Base-by-base conservation (phyloP, 192 early-diverging fungal species). In the Obelidium mucronatum region DNA sequence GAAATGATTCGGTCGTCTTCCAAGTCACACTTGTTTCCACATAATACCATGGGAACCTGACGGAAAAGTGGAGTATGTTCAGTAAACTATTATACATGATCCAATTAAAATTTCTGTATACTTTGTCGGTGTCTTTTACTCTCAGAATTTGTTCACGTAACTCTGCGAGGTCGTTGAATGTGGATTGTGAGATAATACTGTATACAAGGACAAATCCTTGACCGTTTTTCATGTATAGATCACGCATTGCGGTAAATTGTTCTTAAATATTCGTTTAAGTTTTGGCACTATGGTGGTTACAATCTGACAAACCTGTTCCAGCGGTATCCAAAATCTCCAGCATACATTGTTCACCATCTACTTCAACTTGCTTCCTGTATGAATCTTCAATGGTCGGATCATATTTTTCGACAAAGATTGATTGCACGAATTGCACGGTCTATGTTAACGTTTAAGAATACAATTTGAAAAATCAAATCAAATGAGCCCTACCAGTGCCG, bases 321-420 rank as follows among this genome's bases (percentile, higher is more conserved):
- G 97, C 97, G 44, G 96, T 97, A 87, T 98, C 97, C 52, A 99
- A 87, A 78, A 99, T 94, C 83, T 99, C 96, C 35, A 99, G 83
- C 79, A 98, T 94, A 82, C 96, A 99, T 73, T 95, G 94, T 80
- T 97, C 91, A 48, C 94, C 95, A 83, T 99, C 97, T 60, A 99
- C 94, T 40, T 96, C 96, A 13, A 98, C 95, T 84, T 98, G 96
- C 86, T 96, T 97, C 66, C 96, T 87, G 83, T 98, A 99, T 24
- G 94, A 96, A 82, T 97, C 97, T 84, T 99, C 97, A 73, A 97
- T 99, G 5, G 97, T 99, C 60, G 97, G 97, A 86, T 98, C 96
- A 78, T 98, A 99, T 77, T 94, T 98, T 87, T 96, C 94, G 31
- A 93, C 91, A 80, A 97, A 89, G 64, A 88, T 85, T 42, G 80